Conservation (phyloP, 495 filamentous ascomycete species). For the Sordaria brevicollis region DNA sequence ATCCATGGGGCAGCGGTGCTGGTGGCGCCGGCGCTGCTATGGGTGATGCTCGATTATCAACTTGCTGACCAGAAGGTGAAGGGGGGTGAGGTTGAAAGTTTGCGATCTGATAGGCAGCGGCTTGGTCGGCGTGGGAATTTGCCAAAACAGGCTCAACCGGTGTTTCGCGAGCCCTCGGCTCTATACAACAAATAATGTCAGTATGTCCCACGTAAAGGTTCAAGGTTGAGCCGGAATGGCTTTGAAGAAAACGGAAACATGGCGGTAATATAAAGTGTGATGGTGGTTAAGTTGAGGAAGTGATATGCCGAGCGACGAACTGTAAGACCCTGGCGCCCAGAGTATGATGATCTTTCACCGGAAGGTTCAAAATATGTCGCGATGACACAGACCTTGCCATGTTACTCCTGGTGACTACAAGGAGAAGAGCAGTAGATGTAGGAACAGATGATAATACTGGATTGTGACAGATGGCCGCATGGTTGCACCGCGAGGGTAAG, state of each 20-base stretch:
- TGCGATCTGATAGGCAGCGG: constrained; percentile 5
- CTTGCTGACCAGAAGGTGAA: constrained; percentile 11
- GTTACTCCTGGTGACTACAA: not conserved
- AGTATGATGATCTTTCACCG: not conserved
- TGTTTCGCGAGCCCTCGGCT: constrained; percentile 15
- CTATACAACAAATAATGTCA: constrained; percentile 11
- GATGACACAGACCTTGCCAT: not conserved
- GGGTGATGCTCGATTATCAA: constrained; percentile 8
- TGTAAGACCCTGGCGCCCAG: not conserved
- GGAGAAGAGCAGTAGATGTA: not conserved
- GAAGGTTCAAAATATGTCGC: not conserved
- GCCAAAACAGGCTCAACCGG: constrained; percentile 7
- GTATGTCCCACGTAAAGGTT: not conserved
- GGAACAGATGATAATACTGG: not conserved
- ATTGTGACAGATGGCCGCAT: not conserved
- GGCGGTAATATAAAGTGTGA: not conserved
- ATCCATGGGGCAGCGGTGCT: constrained; percentile 22
- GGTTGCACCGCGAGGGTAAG: not conserved
- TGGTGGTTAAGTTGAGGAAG: not conserved
- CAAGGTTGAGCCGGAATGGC: not conserved
- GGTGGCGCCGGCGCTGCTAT: constrained; percentile 9
- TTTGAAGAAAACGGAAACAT: not conserved
- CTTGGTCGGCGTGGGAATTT: constrained; percentile 12
- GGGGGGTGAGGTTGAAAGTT: constrained; percentile 8
- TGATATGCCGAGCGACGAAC: not conserved